Conservation (phyloP, 2,329 filamentous ascomycete species). For the Diaporthe sp. region DNA sequence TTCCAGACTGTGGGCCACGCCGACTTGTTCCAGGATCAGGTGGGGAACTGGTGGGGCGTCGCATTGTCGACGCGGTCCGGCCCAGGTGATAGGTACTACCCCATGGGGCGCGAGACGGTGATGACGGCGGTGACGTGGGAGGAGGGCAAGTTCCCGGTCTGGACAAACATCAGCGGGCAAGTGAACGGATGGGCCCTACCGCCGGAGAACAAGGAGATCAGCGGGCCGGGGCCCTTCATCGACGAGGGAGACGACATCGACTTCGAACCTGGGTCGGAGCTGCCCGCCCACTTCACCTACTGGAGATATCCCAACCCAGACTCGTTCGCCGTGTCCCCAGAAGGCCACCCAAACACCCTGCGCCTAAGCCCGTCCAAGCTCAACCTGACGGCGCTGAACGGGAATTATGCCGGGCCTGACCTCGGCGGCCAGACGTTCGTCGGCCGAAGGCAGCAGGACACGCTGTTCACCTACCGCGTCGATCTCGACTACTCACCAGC, state of each 20-base stretch:
- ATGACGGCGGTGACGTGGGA: conserved; percentile 52
- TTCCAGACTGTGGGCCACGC: conserved; percentile 67
- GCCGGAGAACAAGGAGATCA: conserved; percentile 34
- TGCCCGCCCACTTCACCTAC: conserved; percentile 66
- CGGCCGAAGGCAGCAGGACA: conserved; percentile 67
- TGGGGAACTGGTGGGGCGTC: conserved; percentile 53
- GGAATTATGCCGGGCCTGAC: conserved; percentile 55
- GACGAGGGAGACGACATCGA: conserved; percentile 42
- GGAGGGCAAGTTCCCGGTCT: conserved; percentile 47
- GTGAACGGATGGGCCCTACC: conserved; percentile 41
- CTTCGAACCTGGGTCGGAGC: conserved; percentile 48
- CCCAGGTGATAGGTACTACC: conserved; percentile 49
- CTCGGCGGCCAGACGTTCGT: conserved; percentile 60
- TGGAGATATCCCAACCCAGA: conserved; percentile 62
- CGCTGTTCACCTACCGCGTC: conserved; percentile 61
- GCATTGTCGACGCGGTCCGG: conserved; percentile 53
- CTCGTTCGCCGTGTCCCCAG: conserved; percentile 57
- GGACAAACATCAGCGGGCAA: conserved; percentile 46
- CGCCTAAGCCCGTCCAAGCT: conserved; percentile 58
- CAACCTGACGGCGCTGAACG: conserved; percentile 65
- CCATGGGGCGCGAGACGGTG: conserved; percentile 56
- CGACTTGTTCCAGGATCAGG: conserved; percentile 63
- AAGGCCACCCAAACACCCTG: conserved; percentile 54
- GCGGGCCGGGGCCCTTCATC: conserved; percentile 40
- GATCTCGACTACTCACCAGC: conserved; percentile 55